These are phyloP conservation scores for Aspergillus carlsbadensis DNA, from an alignment of 495 filamentous ascomycete genomes.

Conservation along the genomic window DNA sequence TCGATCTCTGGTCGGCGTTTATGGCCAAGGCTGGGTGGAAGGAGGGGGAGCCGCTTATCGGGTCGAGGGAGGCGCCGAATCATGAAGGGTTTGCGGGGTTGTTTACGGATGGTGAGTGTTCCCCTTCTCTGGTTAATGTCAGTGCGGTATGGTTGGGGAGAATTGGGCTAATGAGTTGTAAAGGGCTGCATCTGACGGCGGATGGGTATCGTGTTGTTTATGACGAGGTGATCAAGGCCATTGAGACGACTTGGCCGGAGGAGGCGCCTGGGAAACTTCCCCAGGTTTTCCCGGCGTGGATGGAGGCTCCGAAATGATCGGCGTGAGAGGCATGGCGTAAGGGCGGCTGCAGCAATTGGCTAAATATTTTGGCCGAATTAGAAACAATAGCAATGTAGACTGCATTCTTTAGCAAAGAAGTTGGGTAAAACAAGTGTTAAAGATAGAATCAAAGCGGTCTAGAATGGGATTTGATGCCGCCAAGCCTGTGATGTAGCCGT, in stretches of 20 bases:
- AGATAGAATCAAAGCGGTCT: slow-evolving; percentile 16
- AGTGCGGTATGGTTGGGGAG: too few species aligned
- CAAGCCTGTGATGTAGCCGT: slow-evolving; percentile 10
- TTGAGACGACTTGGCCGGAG: slow-evolving; percentile 57
- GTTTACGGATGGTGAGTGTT: slow-evolving; percentile 58
- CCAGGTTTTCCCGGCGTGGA: slow-evolving; percentile 55
- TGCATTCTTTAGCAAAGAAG: neutral
- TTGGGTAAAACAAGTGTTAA: neutral
- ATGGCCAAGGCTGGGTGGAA: slow-evolving; percentile 67
- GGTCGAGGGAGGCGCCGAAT: slow-evolving; percentile 49
- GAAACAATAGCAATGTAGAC: too few species aligned
- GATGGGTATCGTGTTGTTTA: slow-evolving; percentile 60
- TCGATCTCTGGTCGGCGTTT: slow-evolving; percentile 74
- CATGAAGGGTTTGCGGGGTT: slow-evolving; percentile 50
- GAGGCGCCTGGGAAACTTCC: slow-evolving; percentile 52
- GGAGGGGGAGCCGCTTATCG: slow-evolving; percentile 50
- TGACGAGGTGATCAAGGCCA: slow-evolving; percentile 51
- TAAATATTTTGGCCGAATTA: neutral
- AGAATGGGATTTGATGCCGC: slow-evolving; percentile 12
- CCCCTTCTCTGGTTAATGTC: too few species aligned
- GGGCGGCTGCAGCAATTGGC: neutral
- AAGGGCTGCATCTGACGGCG: slow-evolving; percentile 66
- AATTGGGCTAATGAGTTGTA: neutral
- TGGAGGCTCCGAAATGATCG: slow-evolving; percentile 42
- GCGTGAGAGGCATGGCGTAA: neutral